Evolutionary conservation across 305 asterid species (phyloP), one percentile per base, ranked within the genome.

Genomic region (Plantago lanceolata): DNA sequence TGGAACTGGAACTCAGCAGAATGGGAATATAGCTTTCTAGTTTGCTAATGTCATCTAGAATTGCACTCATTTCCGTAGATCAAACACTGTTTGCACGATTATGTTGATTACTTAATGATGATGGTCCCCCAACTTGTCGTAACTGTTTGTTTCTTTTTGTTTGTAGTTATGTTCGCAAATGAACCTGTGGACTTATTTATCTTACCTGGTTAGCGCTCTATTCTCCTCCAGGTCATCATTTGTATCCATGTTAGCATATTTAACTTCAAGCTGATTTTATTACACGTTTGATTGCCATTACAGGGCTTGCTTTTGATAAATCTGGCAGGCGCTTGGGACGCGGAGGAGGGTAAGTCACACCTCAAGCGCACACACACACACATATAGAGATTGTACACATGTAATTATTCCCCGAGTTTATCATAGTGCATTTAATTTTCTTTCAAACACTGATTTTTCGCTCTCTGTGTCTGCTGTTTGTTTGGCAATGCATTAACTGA

Each of bases 261-360:
- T 33, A 43, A 59, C 55, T 45, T 35, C 48, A 47, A n/a, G 48
- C 17, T 20, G 43, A 12, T n/a, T n/a, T n/a, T n/a, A 31, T 61
- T 28, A 12, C 50, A 16, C 4, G 14, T 20, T 57, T 48, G 61
- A 51, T 64, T 15, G 51, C 48, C 43, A 0, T 51, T 1, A 59
- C 75, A 93, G 99, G 99, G 68, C 94, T 93, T 58, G 99, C 94
- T 75, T 89, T 93, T 67, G 99, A 93, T 69, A 89, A 77, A 83
- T 70, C 87, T 57, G 97, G 99, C 52, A 80, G 94, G 73, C 96
- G 99, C 29, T 72, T 93, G 76, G 96, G 99, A 65, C 96, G 97
- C 29, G 97, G 99, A 67, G 99, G 99, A 72, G 99, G 99, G 99
- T 8, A 5, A 33, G 11, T 33, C 9, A 33, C 9, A 8, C 9